phyloP scores from a whole-genome alignment of 1,284 basidiomycete genomes.

The Psilocybe mexicana region DNA sequence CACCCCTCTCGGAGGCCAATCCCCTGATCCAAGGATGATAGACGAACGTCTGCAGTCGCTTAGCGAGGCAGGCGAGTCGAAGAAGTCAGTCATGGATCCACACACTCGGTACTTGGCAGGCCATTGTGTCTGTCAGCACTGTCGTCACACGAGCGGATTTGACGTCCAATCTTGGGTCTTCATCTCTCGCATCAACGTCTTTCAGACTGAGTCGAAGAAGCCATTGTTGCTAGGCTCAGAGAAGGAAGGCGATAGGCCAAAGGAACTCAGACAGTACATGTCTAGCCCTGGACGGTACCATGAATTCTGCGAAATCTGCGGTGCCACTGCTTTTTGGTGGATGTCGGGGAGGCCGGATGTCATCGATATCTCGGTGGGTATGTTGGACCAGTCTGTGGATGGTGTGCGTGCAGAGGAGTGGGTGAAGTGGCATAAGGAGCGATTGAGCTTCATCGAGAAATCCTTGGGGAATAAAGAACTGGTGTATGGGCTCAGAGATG shows the following conservation, averaged over 20 bases:
- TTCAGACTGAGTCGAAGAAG: slow-evolving; percentile 15
- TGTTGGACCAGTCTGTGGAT: slow-evolving; percentile 25
- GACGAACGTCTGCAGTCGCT: too few relatives aligned
- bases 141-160: slow-evolving; percentile 29
- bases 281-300: slow-evolving; percentile 28
- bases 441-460: slow-evolving; percentile 15
- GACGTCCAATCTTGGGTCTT: slow-evolving; percentile 32
- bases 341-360: slow-evolving; percentile 26
- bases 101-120: slow-evolving; percentile 29
- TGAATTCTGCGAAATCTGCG: slow-evolving; percentile 32
- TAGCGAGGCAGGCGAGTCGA: neutral
- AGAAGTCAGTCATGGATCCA: neutral
- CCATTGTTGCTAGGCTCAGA: slow-evolving; percentile 15
- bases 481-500: slow-evolving; percentile 18
- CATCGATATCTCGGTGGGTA: slow-evolving; percentile 29
- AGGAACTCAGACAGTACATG: slow-evolving; percentile 25
- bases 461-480: slow-evolving; percentile 17
- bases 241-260: slow-evolving; percentile 18
- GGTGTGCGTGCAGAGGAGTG: slow-evolving; percentile 29
- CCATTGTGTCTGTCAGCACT: slow-evolving; percentile 31
- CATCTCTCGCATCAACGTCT: slow-evolving; percentile 27
- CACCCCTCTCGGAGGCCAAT: neutral
- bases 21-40: neutral
- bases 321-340: slow-evolving; percentile 34
- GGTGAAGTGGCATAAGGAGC: slow-evolving; percentile 16